These are phyloP conservation scores for Decorospora gaudefroyi DNA, from an alignment of 2,329 filamentous ascomycete genomes.

Conservation along the genomic window DNA sequence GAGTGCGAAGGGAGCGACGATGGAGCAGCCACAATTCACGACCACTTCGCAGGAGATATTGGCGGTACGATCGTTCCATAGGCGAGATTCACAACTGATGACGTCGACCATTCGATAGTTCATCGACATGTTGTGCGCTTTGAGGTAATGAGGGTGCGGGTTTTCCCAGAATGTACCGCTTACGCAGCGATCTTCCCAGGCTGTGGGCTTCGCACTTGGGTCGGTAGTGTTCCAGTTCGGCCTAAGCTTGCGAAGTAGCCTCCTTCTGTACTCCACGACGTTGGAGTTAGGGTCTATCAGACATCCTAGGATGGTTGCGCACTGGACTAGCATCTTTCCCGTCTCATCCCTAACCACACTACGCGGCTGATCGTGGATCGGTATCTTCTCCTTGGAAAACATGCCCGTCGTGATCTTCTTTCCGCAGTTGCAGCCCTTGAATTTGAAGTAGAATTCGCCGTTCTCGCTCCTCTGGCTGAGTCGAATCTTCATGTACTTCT, in stretches of 20 bases:
- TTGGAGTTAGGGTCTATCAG: slow-evolving; percentile 5
- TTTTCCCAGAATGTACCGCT: slow-evolving; percentile 9
- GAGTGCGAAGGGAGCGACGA: slow-evolving; percentile 6
- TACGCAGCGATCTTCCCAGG: slow-evolving; percentile 9
- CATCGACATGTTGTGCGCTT: slow-evolving; percentile 11
- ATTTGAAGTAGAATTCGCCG: slow-evolving; percentile 1
- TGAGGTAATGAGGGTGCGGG: neutral
- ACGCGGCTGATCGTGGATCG: slow-evolving; percentile 2
- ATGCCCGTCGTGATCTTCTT: slow-evolving; percentile 5
- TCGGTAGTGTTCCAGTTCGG: slow-evolving; percentile 7
- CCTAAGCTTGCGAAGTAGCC: slow-evolving; percentile 4
- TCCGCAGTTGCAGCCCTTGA: slow-evolving; percentile 8
- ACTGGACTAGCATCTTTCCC: slow-evolving; percentile 10
- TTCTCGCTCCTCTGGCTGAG: neutral
- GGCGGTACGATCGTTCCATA: slow-evolving; percentile 3
- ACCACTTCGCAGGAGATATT: slow-evolving; percentile 10
- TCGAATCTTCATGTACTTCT: slow-evolving; percentile 9
- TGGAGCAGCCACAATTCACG: slow-evolving; percentile 7
- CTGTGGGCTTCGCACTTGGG: slow-evolving; percentile 5
- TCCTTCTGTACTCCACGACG: slow-evolving; percentile 1
- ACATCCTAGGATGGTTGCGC: slow-evolving; percentile 6
- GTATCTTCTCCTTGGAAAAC: neutral
- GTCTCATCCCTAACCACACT: slow-evolving; percentile 6
- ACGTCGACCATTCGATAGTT: slow-evolving; percentile 7
- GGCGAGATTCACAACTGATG: slow-evolving; percentile 3